A percentile compares a stretch with the other conserved stretches of the same genome.
These are phyloP conservation scores for Cytospora mali DNA, from an alignment of 2,329 filamentous ascomycete genomes.

Conservation along the genomic window DNA sequence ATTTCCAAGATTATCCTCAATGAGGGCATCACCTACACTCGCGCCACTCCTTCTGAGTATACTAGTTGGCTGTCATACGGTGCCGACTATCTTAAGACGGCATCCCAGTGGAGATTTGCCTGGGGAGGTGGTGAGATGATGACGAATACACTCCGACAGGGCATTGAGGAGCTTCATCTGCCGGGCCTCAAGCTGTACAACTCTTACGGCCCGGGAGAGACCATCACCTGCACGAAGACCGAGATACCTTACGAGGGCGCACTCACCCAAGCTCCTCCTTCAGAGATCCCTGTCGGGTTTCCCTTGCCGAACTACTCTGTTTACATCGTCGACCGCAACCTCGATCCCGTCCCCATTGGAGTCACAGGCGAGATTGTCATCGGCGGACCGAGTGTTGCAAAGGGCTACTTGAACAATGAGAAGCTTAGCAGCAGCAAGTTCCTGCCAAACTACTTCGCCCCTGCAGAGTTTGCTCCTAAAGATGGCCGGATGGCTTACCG, in stretches of 20 bases:
- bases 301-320: conserved; percentile 39
- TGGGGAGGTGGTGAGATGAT: conserved; percentile 39
- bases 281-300: conserved; percentile 1
- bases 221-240: conserved; percentile 9
- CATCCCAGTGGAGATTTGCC: conserved; percentile 37
- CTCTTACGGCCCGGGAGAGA: conserved; percentile 19
- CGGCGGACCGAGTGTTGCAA: conserved; percentile 43
- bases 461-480: no score
- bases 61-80: conserved; percentile 31
- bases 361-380: conserved; percentile 45
- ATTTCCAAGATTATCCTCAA: conserved; percentile 39
- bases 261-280: not conserved
- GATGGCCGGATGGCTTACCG: no score
- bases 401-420: conserved; percentile 42
- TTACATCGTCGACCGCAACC: conserved; percentile 45
- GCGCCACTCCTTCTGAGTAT: conserved; percentile 45
- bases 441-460: conserved; percentile 15
- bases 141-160: conserved; percentile 8
- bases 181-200: conserved; percentile 17
- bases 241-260: conserved; percentile 5
- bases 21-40: conserved; percentile 40
- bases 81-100: conserved; percentile 1
- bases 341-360: conserved; percentile 37
- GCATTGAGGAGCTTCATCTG: not conserved
- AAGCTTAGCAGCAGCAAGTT: conserved; percentile 27